A percentile compares a stretch with the other conserved stretches of the same genome.
These are phyloP conservation scores for Canariomyces notabilis DNA, from an alignment of 2,329 filamentous ascomycete genomes.

Conservation along the genomic window DNA sequence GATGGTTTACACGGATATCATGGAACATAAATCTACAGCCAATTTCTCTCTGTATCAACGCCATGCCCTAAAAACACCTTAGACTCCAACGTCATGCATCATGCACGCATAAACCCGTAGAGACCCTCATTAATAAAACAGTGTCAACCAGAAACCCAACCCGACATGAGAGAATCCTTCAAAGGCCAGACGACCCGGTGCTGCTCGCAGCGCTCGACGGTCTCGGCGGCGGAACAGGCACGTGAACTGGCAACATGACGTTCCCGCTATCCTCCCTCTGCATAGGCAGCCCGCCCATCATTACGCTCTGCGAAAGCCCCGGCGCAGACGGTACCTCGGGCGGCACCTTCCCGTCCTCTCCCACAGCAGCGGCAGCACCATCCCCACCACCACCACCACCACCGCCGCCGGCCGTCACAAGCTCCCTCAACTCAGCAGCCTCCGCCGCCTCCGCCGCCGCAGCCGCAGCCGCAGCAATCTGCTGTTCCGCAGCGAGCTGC, in stretches of 20 bases:
- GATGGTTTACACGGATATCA: conserved; percentile 10
- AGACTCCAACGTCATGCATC: conserved; percentile 4
- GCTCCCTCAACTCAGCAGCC: conserved; percentile 8
- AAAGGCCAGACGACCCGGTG: conserved; percentile 33
- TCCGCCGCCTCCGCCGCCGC: conserved; percentile 15
- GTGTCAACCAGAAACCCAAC: background rate
- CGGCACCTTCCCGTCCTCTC: conserved; percentile 17
- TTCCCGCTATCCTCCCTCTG: conserved; percentile 32
- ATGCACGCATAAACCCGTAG: background rate
- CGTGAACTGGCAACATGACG: conserved; percentile 29
- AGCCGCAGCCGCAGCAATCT: conserved; percentile 24
- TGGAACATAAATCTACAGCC: background rate
- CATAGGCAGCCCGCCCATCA: conserved; percentile 41
- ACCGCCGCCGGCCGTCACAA: background rate
- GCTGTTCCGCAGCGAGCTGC: conserved; percentile 38
- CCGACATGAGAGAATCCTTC: background rate
- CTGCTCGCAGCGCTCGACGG: conserved; percentile 37
- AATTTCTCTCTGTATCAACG: conserved; percentile 3
- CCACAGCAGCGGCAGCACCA: no score
- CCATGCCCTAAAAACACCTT: background rate
- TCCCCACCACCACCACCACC: no score
- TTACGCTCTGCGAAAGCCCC: conserved; percentile 20
- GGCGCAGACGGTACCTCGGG: conserved; percentile 19
- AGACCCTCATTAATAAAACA: background rate
- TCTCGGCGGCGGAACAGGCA: conserved; percentile 36